phyloP scores from a whole-genome alignment of 768 basidiomycete species.

The Lentinula sp. region DNA sequence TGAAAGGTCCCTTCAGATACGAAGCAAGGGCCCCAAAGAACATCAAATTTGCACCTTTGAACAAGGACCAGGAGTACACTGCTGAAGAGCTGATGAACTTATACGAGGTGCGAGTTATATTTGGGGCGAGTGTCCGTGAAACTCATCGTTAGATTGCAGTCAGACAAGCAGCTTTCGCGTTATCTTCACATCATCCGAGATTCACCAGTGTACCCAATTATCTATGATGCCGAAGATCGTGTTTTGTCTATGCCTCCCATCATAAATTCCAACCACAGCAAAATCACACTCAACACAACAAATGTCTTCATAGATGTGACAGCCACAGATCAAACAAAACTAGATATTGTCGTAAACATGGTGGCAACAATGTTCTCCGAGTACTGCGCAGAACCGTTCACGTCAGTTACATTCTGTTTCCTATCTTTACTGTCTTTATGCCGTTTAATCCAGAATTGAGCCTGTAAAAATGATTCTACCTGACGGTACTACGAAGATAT shows the following conservation, averaged over 20 bases:
- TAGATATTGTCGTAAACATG: conserved; percentile 93
- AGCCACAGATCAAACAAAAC: conserved; percentile 94
- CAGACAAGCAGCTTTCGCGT: conserved; percentile 84
- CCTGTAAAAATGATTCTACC: conserved; percentile 82
- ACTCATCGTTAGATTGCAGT: conserved; percentile 37
- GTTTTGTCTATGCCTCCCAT: conserved; percentile 98
- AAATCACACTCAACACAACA: conserved; percentile 88
- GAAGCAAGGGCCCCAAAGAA: conserved; percentile 75
- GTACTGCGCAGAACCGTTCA: conserved; percentile 87
- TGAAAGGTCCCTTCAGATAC: conserved; percentile 84
- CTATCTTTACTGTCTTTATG: not conserved
- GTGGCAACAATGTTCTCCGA: conserved; percentile 98
- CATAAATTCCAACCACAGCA: conserved; percentile 96
- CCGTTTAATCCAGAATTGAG: conserved; percentile 61
- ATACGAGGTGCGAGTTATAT: conserved; percentile 68
- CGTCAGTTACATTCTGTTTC: conserved; percentile 48
- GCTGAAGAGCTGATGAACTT: conserved; percentile 90
- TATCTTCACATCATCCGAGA: conserved; percentile 93
- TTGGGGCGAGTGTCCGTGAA: not conserved
- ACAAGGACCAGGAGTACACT: conserved; percentile 71
- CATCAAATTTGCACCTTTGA: conserved; percentile 89
- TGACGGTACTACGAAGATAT: conserved; percentile 68
- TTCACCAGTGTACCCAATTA: conserved; percentile 95
- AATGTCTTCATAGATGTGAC: conserved; percentile 98
- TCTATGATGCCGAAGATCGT: conserved; percentile 83